Evolutionary conservation across 2,329 filamentous ascomycete species (phyloP), one percentile per base, ranked within the genome.

Genomic region (Sarocladium kiliense): DNA sequence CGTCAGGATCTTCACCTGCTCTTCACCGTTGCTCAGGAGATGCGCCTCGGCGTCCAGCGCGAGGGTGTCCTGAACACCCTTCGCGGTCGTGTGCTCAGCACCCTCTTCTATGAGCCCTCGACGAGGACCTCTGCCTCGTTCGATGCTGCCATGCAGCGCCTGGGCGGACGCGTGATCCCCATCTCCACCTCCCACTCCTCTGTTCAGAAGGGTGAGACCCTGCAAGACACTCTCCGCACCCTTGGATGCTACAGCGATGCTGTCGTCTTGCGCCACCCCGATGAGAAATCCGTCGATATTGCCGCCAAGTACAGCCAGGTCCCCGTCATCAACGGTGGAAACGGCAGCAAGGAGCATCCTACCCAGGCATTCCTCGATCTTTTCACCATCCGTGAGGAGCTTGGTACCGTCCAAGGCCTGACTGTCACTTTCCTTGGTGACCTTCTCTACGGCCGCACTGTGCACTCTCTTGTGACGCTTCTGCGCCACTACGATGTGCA

Each of bases 301-400:
- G 94, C 93, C 1, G 86, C 88, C 65, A 93, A 92, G 69, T 96
- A 87, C 76, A 91, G 90, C 42, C 85, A 87, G 16, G 90, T 97
- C 1, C 94, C 94, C 1, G 86, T 99, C 66, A 93, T 99, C 79
- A 99, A 99, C 69, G 94, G 91, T 61, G 94, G 94, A 53, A 99
- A 99, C 69, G 94, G 94, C 60, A 91, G 88, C 73, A 86, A 90
- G 64, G 94, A 99, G 76, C 94, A 99, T 74, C 94, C 94, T 1
- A 99, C 94, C 0, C 94, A 99, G 74, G 94, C 94, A 0, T 94
- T 99, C 81, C 79, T 99, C 21, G 94, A 99, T 66, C 86, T 99
- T 56, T 99, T 97, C 78, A 97, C 94, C 55, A 99, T 99, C 67
- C 90, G 94, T 62, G 94, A 99, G 74, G 94, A 99, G 73, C 81